These are phyloP conservation scores for Venturia asperata DNA, from an alignment of 2,329 filamentous ascomycete species.

Conservation along the genomic window DNA sequence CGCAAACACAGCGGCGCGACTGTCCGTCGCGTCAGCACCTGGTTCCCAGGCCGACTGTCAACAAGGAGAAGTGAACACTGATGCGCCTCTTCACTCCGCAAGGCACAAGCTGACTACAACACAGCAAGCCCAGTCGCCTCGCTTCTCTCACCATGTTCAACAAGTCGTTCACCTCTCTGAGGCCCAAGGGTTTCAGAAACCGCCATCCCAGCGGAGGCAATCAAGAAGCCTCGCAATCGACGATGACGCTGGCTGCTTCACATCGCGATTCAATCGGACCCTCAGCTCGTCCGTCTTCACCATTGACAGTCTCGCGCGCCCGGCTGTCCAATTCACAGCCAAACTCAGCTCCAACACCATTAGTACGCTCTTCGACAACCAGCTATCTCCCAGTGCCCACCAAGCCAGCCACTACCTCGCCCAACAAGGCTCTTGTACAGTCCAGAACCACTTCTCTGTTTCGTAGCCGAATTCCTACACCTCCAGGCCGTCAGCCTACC, in stretches of 20 bases:
- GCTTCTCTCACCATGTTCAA: slow-evolving; percentile 8
- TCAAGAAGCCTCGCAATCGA: background rate
- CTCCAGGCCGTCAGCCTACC: slow-evolving; percentile 2
- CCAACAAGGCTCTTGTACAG: background rate
- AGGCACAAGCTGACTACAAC: background rate
- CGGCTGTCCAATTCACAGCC: background rate
- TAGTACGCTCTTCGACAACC: background rate
- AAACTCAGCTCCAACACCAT: background rate
- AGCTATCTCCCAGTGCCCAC: slow-evolving; percentile 13
- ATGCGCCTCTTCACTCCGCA: background rate
- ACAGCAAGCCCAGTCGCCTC: slow-evolving; percentile 7
- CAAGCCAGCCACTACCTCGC: slow-evolving; percentile 7
- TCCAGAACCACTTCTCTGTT: background rate
- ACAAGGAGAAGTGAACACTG: background rate
- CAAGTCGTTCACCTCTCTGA: slow-evolving; percentile 12
- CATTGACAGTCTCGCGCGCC: background rate
- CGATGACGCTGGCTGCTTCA: background rate
- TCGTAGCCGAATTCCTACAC: slow-evolving; percentile 9
- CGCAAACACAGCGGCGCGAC: slow-evolving; percentile 12
- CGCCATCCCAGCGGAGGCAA: background rate
- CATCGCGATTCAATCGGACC: background rate
- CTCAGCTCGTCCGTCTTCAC: background rate
- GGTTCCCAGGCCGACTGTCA: slow-evolving; percentile 4
- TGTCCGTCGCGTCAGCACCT: slow-evolving; percentile 9
- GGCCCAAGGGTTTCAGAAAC: slow-evolving; percentile 10